Evolutionary conservation across 371 early-diverging fungal species (phyloP).

Genomic region (Homolaphlyctis polyrhiza): DNA sequence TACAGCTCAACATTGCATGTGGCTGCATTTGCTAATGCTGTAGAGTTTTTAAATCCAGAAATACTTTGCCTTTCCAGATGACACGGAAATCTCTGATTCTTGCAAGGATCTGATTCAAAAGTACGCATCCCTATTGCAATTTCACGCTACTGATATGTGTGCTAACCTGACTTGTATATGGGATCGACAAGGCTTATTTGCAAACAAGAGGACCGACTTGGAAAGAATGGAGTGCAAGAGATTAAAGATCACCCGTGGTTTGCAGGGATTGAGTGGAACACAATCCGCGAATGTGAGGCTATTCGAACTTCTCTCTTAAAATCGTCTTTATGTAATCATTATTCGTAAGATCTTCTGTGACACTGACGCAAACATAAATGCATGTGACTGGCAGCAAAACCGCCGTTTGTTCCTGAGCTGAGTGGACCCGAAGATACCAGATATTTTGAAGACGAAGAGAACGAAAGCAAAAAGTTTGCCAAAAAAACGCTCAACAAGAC

Average conservation of each 20-base stretch:
- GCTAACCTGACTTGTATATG: neutral
- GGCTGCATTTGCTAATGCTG: neutral
- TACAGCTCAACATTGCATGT: constrained; percentile 6
- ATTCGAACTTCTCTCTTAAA: too few species aligned
- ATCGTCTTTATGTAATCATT: neutral
- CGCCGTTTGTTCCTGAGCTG: constrained; percentile 81
- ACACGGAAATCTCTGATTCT: constrained; percentile 26
- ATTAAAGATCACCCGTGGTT: constrained; percentile 85
- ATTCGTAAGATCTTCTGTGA: neutral
- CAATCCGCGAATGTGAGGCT: constrained; percentile 42
- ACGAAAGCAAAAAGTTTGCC: constrained; percentile 56
- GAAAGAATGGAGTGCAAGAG: constrained; percentile 60
- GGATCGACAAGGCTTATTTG: constrained; percentile 64
- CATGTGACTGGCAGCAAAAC: constrained; percentile 14
- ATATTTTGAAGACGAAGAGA: constrained; percentile 76
- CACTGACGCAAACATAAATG: neutral
- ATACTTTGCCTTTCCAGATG: constrained; percentile 44
- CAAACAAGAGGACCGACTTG: constrained; percentile 69
- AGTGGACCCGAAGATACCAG: constrained; percentile 78
- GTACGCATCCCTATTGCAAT: constrained; percentile 13
- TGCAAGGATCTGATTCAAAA: constrained; percentile 35
- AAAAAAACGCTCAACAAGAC: constrained; percentile 42
- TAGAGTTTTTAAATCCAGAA: constrained; percentile 21
- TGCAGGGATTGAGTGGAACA: constrained; percentile 67
- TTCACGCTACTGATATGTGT: neutral